These are phyloP conservation scores for Tetragonia tetragonoides DNA, from an alignment of 148 eudicot genomes.

Conservation along the genomic window DNA sequence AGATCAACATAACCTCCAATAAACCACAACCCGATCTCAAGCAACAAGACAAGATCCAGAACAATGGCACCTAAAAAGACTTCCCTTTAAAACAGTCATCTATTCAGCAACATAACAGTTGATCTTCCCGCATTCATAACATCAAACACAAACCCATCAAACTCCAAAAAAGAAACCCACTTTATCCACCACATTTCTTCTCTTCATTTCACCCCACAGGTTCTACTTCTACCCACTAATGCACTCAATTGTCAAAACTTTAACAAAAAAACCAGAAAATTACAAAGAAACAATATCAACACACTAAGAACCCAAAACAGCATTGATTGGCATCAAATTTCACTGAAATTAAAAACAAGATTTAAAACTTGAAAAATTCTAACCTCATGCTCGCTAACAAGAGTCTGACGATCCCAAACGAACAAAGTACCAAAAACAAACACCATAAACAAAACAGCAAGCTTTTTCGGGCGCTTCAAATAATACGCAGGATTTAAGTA, in stretches of 20 bases:
- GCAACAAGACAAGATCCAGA: neutral
- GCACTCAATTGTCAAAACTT: neutral
- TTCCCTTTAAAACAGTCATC: neutral
- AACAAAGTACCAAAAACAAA: slow-evolving; percentile 59
- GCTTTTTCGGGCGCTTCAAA: slow-evolving; percentile 81
- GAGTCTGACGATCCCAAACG: slow-evolving; percentile 95
- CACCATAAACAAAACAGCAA: slow-evolving; percentile 62
- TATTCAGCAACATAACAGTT: neutral
- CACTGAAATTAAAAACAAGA: neutral
- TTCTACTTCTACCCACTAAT: neutral
- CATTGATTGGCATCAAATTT: neutral
- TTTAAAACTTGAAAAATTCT: neutral
- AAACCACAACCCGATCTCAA: neutral
- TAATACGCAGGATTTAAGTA: slow-evolving; percentile 88
- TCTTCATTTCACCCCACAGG: neutral
- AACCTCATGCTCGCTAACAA: slow-evolving; percentile 79
- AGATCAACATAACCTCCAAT: neutral
- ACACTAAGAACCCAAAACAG: neutral
- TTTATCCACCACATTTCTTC: neutral
- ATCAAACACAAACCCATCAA: no score
- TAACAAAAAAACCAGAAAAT: neutral
- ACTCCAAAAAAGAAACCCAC: neutral
- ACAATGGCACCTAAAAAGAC: neutral
- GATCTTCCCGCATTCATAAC: no score
- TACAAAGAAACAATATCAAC: slow-evolving; percentile 1